Percentiles rank a stretch among this genome's conserved stretches.
Evolutionary conservation across 345 rosid species (phyloP).

Genomic region (Populus pruinosa): DNA sequence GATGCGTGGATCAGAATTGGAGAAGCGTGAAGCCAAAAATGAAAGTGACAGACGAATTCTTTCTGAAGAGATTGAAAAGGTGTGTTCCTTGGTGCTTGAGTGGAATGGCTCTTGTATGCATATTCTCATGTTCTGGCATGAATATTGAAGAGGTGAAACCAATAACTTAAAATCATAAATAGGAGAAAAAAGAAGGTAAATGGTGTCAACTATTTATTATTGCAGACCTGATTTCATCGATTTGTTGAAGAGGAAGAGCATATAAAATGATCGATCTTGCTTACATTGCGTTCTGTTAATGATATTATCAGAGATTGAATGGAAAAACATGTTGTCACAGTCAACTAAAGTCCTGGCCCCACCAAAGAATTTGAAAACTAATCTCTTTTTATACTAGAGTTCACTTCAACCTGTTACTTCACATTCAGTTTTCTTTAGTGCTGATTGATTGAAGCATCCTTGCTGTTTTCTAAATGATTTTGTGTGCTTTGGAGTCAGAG

Average conservation of each 20-base stretch:
- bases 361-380: neutral
- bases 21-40: constrained; percentile 81
- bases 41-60: constrained; percentile 66
- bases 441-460: neutral
- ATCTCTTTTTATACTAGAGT: neutral
- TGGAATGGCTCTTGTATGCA: neutral
- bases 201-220: neutral
- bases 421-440: neutral
- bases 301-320: neutral
- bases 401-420: neutral
- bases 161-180: neutral
- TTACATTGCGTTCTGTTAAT: neutral
- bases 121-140: neutral
- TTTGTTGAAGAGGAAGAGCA: neutral
- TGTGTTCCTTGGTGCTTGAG: constrained; percentile 13
- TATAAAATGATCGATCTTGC: neutral
- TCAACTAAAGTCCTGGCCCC: neutral
- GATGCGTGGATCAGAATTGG: constrained; percentile 57
- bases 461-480: neutral
- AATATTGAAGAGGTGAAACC: neutral
- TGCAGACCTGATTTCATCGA: neutral
- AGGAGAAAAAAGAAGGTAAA: neutral
- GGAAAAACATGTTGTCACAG: neutral
- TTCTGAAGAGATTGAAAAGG: constrained; percentile 73
- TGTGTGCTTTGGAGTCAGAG: neutral